Evolutionary conservation across 2,329 filamentous ascomycete genomes (phyloP).

Genomic region (Ceratocystis diversiconidia): DNA sequence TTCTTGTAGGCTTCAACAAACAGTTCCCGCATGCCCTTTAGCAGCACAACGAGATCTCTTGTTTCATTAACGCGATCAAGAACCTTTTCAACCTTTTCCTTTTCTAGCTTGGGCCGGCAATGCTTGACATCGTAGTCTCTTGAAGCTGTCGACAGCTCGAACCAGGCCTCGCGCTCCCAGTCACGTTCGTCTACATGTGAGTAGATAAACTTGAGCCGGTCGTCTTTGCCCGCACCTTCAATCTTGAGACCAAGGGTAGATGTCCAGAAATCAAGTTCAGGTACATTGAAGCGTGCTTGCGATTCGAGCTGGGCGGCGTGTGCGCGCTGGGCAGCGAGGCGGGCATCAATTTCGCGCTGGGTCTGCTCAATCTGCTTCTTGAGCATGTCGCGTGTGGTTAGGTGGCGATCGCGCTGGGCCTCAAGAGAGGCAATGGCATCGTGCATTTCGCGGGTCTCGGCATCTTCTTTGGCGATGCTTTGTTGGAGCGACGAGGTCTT

Average conservation of each 20-base stretch:
- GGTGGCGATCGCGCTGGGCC: constrained; percentile 46
- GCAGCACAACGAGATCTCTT: constrained; percentile 53
- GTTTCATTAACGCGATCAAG: constrained; percentile 70
- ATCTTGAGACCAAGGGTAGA: constrained; percentile 77
- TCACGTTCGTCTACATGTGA: constrained; percentile 74
- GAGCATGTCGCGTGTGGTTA: constrained; percentile 41
- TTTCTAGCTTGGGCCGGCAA: constrained; percentile 68
- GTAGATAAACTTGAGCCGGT: constrained; percentile 81
- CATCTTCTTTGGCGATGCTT: constrained; percentile 60
- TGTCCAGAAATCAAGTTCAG: constrained; percentile 93
- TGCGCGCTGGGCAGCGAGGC: constrained; percentile 55
- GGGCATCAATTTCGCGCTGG: constrained; percentile 54
- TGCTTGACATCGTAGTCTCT: constrained; percentile 76
- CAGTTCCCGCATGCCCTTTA: constrained; percentile 71
- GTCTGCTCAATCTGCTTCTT: constrained; percentile 50
- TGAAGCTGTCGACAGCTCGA: constrained; percentile 70
- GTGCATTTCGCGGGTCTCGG: constrained; percentile 65
- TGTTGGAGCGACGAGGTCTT: constrained; percentile 59
- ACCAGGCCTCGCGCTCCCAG: constrained; percentile 83
- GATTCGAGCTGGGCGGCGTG: constrained; percentile 63
- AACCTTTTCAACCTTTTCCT: constrained; percentile 61
- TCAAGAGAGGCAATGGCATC: constrained; percentile 43
- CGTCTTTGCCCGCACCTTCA: constrained; percentile 72
- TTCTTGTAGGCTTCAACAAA: constrained; percentile 53
- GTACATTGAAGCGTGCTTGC: constrained; percentile 77